A percentile compares a stretch with the other conserved stretches of the same genome.
Evolutionary conservation across 192 early-diverging fungal genomes (phyloP).

Genomic region (Entomortierella parvispora): DNA sequence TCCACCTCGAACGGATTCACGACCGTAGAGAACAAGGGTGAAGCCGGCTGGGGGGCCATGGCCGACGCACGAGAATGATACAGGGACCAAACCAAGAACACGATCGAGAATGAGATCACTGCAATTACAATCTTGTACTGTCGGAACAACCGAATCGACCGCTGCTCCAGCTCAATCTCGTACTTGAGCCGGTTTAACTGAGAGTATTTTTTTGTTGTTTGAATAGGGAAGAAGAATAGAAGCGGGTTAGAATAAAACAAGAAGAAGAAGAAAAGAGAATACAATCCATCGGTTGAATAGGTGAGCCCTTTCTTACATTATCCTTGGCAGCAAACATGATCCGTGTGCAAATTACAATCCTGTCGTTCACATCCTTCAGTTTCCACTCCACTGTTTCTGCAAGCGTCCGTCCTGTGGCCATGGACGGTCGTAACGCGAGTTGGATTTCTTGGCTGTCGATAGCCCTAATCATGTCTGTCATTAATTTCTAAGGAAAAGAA

Average conservation of each 20-base stretch:
- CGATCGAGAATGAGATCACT: slow-evolving; percentile 15
- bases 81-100: slow-evolving; percentile 28
- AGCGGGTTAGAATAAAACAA: too few relatives aligned
- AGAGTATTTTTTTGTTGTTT: background rate
- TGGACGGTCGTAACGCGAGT: slow-evolving; percentile 20
- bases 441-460: slow-evolving; percentile 41
- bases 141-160: slow-evolving; percentile 32
- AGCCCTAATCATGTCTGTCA: slow-evolving; percentile 13
- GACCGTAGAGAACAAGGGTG: slow-evolving; percentile 16
- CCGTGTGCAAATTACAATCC: slow-evolving; percentile 14
- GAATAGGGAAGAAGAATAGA: background rate
- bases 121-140: slow-evolving; percentile 46
- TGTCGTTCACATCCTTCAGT: slow-evolving; percentile 25
- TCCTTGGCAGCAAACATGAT: slow-evolving; percentile 23
- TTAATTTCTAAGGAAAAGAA: slow-evolving; percentile 10
- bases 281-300: too few relatives aligned
- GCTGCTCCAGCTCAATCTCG: slow-evolving; percentile 39
- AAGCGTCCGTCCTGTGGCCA: slow-evolving; percentile 21
- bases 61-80: slow-evolving; percentile 28
- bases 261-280: background rate
- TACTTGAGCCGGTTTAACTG: slow-evolving; percentile 15
- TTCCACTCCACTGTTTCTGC: slow-evolving; percentile 21
- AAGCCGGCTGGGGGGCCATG: slow-evolving; percentile 17
- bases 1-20: slow-evolving; percentile 15
- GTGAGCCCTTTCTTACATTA: too few relatives aligned